These are phyloP conservation scores for Penicillium psychrofluorescens DNA, from an alignment of 495 filamentous ascomycete species.

Conservation along the genomic window DNA sequence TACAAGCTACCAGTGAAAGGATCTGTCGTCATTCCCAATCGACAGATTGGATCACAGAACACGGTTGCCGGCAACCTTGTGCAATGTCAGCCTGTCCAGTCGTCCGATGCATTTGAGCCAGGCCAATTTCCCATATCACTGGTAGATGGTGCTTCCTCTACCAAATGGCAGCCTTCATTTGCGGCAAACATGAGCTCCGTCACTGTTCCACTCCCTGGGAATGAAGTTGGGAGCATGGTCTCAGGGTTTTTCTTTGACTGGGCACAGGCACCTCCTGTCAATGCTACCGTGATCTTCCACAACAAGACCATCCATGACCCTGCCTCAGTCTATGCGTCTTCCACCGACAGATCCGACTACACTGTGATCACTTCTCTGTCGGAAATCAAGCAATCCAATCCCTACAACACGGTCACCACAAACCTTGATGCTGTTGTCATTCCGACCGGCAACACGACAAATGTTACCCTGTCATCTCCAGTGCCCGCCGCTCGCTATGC, in stretches of 20 bases:
- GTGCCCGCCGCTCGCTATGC: conserved; percentile 34
- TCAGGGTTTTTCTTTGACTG: conserved; percentile 59
- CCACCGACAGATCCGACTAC: conserved; percentile 4
- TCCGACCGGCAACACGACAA: conserved; percentile 41
- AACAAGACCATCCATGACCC: conserved; percentile 30
- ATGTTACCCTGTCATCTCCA: conserved; percentile 26
- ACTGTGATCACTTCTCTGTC: conserved; percentile 11
- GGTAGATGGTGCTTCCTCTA: conserved; percentile 62
- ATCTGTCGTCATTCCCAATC: conserved; percentile 53
- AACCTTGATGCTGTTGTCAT: conserved; percentile 26
- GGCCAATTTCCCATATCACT: conserved; percentile 69
- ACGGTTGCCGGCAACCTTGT: conserved; percentile 54
- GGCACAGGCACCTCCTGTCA: conserved; percentile 52
- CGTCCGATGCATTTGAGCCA: conserved; percentile 41
- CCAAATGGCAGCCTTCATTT: conserved; percentile 61
- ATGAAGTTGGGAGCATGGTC: conserved; percentile 36
- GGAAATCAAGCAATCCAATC: conserved; percentile 27
- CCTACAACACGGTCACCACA: conserved; percentile 23
- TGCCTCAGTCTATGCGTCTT: background rate
- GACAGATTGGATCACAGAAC: conserved; percentile 35
- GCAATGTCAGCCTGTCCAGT: conserved; percentile 56
- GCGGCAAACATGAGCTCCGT: conserved; percentile 38
- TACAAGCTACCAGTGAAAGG: conserved; percentile 45
- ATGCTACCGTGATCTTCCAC: conserved; percentile 49
- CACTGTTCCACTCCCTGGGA: conserved; percentile 40